Evolutionary conservation across 1,284 basidiomycete species (phyloP).

Genomic region (Abortiporus biennis): DNA sequence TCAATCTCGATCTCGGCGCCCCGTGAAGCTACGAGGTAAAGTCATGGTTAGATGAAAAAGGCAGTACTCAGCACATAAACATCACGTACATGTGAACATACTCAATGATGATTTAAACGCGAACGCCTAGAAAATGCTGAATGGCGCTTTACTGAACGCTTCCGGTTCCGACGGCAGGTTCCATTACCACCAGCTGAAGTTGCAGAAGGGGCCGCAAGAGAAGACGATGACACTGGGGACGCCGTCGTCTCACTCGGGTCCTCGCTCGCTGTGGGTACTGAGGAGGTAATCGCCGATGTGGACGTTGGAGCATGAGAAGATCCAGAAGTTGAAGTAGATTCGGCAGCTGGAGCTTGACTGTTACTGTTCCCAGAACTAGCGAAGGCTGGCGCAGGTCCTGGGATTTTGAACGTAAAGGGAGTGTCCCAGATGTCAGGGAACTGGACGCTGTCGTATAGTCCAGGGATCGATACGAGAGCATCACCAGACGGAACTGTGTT

Average conservation of each 20-base stretch:
- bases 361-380: slow-evolving; percentile 7
- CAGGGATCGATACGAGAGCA: slow-evolving; percentile 19
- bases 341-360: slow-evolving; percentile 1
- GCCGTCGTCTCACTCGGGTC: slow-evolving; percentile 8
- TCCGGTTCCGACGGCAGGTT: slow-evolving; percentile 14
- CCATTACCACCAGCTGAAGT: too few relatives aligned
- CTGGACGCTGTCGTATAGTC: slow-evolving; percentile 18
- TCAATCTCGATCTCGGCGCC: slow-evolving; percentile 19
- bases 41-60: too few relatives aligned
- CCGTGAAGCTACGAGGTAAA: slow-evolving; percentile 4
- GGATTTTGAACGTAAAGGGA: slow-evolving; percentile 22
- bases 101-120: slow-evolving; percentile 15
- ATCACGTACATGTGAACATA: neutral
- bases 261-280: slow-evolving; percentile 9
- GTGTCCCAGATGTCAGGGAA: slow-evolving; percentile 26
- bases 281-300: slow-evolving; percentile 5
- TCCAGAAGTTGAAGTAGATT: slow-evolving; percentile 11
- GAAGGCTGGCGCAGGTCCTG: slow-evolving; percentile 20
- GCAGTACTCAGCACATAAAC: slow-evolving; percentile 9
- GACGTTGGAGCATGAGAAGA: slow-evolving; percentile 7
- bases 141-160: slow-evolving; percentile 17
- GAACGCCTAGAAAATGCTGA: slow-evolving; percentile 18
- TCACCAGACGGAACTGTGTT: slow-evolving; percentile 21
- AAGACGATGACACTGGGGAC: neutral
- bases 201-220: slow-evolving; percentile 11